Conservation (phyloP, 1,284 basidiomycete genomes). For the Puccinia brachypodii region DNA sequence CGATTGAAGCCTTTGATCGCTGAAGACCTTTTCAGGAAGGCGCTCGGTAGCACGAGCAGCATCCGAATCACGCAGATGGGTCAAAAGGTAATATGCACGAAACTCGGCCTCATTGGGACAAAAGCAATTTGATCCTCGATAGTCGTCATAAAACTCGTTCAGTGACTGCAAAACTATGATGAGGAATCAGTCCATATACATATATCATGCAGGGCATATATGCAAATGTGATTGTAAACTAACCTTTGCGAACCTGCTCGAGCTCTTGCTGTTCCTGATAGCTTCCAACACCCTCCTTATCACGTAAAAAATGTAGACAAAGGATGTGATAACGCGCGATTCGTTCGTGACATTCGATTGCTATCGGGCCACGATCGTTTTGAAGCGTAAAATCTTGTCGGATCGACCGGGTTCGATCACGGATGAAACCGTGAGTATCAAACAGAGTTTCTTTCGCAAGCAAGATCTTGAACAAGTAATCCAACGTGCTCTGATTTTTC, state of each 20-base stretch:
- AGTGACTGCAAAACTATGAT: constrained; percentile 76
- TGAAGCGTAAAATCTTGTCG: constrained; percentile 95
- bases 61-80: constrained; percentile 82
- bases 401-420: constrained; percentile 86
- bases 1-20: constrained; percentile 74
- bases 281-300: constrained; percentile 64
- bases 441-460: constrained; percentile 70
- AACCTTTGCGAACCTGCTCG: constrained; percentile 85
- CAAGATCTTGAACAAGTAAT: constrained; percentile 86
- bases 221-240: constrained; percentile 54
- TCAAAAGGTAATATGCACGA: constrained; percentile 87
- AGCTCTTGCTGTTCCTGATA: constrained; percentile 69
- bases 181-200: background rate
- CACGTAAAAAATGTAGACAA: constrained; percentile 68
- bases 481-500: constrained; percentile 69
- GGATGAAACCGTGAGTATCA: constrained; percentile 77
- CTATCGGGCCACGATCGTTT: constrained; percentile 71
- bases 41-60: constrained; percentile 68
- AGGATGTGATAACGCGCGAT: constrained; percentile 93
- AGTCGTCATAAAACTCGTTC: constrained; percentile 88
- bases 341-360: constrained; percentile 87
- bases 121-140: constrained; percentile 58
- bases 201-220: background rate
- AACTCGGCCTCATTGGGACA: constrained; percentile 78
- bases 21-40: constrained; percentile 71